phyloP scores from a whole-genome alignment of 352 stramenopile species.

The Phytophthora pistaciae region DNA sequence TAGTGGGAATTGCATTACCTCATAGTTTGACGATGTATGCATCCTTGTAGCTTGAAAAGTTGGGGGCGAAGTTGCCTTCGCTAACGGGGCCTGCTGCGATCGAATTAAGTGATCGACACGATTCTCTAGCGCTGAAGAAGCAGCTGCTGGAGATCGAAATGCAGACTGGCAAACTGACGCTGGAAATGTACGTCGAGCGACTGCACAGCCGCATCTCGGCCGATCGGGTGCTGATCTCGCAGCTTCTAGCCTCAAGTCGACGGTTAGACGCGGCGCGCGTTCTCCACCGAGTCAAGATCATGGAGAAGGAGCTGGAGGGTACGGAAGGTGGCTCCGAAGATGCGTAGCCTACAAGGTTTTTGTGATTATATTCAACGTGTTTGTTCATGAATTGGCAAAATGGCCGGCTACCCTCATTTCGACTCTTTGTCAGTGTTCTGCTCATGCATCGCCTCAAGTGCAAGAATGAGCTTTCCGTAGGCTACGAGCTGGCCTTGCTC shows the following conservation, averaged over 20 bases:
- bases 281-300: constrained; percentile 78
- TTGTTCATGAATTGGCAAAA: constrained; percentile 1
- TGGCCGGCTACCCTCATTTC: constrained; percentile 1
- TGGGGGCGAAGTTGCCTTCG: constrained; percentile 59
- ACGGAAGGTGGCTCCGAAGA: constrained; percentile 35
- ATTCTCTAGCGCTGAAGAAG: constrained; percentile 80
- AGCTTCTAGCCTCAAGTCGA: constrained; percentile 50
- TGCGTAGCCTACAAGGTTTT: constrained; percentile 11
- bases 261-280: constrained; percentile 74
- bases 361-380: constrained; percentile 8
- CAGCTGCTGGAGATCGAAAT: constrained; percentile 88
- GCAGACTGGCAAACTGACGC: constrained; percentile 79
- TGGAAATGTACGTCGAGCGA: constrained; percentile 72
- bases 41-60: constrained; percentile 61
- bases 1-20: not conserved
- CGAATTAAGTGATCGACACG: constrained; percentile 63
- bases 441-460: constrained; percentile 39
- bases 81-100: constrained; percentile 41
- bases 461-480: constrained; percentile 48
- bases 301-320: constrained; percentile 78
- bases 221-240: constrained; percentile 59
- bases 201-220: constrained; percentile 58
- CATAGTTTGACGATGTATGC: constrained; percentile 4
- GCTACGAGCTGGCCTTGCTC: constrained; percentile 20
- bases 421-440: constrained; percentile 12